phyloP scores from a whole-genome alignment of 768 basidiomycete genomes.

The Clitopilus passeckerianus region DNA sequence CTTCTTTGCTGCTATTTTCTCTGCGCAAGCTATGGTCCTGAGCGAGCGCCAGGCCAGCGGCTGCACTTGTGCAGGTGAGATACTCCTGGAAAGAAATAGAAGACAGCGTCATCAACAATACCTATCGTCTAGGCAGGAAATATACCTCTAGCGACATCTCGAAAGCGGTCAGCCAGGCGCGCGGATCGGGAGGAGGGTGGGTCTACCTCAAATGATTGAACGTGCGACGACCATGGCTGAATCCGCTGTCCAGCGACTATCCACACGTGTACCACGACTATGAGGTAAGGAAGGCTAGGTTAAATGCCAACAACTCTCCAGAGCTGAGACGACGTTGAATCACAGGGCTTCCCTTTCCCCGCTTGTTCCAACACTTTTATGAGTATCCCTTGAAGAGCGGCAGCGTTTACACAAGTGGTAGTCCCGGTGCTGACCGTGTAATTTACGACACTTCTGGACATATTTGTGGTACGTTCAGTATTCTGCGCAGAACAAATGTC shows the following conservation, averaged over 20 bases:
- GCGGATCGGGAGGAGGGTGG: conserved; percentile 17
- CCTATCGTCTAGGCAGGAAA: conserved; percentile 1
- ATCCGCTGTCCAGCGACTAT: conserved; percentile 12
- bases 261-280: conserved; percentile 20
- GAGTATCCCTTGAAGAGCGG: conserved; percentile 20
- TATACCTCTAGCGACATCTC: conserved; percentile 14
- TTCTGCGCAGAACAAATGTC: background rate
- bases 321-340: background rate
- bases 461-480: conserved; percentile 17
- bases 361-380: conserved; percentile 18
- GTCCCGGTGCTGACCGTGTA: conserved; percentile 23
- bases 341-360: conserved; percentile 20
- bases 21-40: conserved; percentile 9
- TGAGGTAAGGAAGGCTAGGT: conserved; percentile 12
- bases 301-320: background rate
- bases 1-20: conserved; percentile 7
- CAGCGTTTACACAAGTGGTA: conserved; percentile 16
- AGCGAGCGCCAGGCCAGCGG: conserved; percentile 14
- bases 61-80: conserved; percentile 18
- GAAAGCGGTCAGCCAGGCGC: conserved; percentile 12
- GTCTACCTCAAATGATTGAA: background rate
- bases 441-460: conserved; percentile 19
- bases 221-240: background rate
- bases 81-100: background rate
- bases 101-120: background rate